A percentile compares a stretch with the other conserved stretches of the same genome.
phyloP scores from a whole-genome alignment of 352 stramenopile genomes.

The Phytophthora idaei region DNA sequence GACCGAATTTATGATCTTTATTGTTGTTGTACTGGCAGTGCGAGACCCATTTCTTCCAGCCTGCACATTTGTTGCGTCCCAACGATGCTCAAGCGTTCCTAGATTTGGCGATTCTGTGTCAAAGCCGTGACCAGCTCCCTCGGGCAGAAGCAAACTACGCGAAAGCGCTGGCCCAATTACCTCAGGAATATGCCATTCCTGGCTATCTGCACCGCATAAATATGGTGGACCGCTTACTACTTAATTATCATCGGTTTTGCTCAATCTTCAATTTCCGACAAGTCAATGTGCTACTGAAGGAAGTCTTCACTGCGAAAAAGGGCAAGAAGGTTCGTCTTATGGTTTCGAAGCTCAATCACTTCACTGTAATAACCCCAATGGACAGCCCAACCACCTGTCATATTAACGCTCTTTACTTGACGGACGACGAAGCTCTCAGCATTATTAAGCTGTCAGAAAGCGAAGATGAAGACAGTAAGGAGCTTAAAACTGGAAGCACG shows the following conservation, averaged over 20 bases:
- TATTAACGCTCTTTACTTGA: conserved; percentile 67
- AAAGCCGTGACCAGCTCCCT: conserved; percentile 45
- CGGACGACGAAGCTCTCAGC: conserved; percentile 54
- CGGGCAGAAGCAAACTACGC: conserved; percentile 64
- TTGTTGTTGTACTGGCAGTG: conserved; percentile 27
- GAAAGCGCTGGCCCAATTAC: conserved; percentile 43
- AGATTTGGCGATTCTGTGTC: conserved; percentile 64
- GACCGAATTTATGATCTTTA: neutral
- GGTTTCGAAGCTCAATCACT: conserved; percentile 67
- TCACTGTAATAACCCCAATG: conserved; percentile 42
- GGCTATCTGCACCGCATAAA: conserved; percentile 67
- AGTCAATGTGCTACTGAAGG: conserved; percentile 56
- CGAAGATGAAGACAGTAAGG: conserved; percentile 3
- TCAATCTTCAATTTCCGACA: conserved; percentile 67
- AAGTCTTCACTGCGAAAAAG: conserved; percentile 51
- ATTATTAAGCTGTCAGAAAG: conserved; percentile 10
- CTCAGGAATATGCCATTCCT: conserved; percentile 53
- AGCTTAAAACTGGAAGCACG: neutral
- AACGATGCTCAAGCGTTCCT: conserved; percentile 57
- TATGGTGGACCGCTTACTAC: conserved; percentile 61
- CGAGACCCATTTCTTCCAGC: conserved; percentile 53
- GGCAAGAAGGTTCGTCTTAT: conserved; percentile 58
- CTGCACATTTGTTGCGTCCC: conserved; percentile 56
- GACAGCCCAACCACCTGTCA: conserved; percentile 35
- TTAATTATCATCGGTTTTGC: conserved; percentile 78